Evolutionary conservation across 805 yeast genomes (phyloP), one percentile per base, ranked within the genome.

Genomic region (Ogataea sp.): DNA sequence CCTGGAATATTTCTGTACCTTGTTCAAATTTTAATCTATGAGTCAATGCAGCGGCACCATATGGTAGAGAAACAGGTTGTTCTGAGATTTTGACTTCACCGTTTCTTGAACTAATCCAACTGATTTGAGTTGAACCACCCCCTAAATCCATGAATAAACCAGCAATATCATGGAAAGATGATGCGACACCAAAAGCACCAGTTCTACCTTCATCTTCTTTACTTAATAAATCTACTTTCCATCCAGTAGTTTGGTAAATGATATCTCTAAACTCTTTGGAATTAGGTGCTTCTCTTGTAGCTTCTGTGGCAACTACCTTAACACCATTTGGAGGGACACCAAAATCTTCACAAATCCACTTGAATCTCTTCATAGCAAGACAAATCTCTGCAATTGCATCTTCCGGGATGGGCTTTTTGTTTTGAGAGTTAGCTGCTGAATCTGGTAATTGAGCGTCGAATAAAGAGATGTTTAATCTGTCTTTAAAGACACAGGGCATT

Each of bases 401-500:
- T 3, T 65, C 61, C 0, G 81, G 81, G 32, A 77, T 77, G 0
- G 83, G 82, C 13, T 64, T 65, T 45, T 69, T 71, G 13, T 40
- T 32, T 27, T 41, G 38, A 32, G 44, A 51, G 20, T 49, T 42
- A 37, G 44, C 48, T 6, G 55, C 52, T 23, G 54, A 50, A 23
- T 58, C 70, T 41, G 43, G 66, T 51, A 54, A 66, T 49, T 78
- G 83, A 0, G 73, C 78, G 43, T 80, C 86, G 52, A 75, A 80
- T 16, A 83, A 57, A 0, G 88, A 78, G 11, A 83, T 76, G 2
- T 84, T 83, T 3, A 82, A 69, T 35, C 88, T 61, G 48, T 83
- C 90, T 45, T 82, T 84, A 59, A 77, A 83, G 10, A 82, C 78
- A 53, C 86, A 79, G 1, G 93, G 90, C 73, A 83, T 74, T 4